Base-by-base conservation (phyloP, 495 filamentous ascomycete species). In the Corynascus novoguineensis region DNA sequence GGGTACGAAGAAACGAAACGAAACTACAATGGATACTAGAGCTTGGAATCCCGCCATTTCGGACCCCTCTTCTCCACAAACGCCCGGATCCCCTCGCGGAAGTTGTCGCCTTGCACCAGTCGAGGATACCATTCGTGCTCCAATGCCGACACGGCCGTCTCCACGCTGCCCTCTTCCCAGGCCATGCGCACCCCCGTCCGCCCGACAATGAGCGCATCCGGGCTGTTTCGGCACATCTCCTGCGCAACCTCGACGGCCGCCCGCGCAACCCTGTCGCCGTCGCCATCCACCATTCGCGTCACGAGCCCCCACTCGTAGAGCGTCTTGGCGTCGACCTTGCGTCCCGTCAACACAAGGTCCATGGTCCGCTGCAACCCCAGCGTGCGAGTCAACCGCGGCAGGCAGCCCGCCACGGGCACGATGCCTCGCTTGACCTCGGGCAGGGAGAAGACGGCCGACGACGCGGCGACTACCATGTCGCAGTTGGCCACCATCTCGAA, bases 381-480 rank as follows among this genome's bases (percentile, higher is more conserved):
- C 10, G 79, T 81, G 9, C 84, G 71, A 19, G 79, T 70, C 25
- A 92, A 65, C 41, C 88, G 78, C 24, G 86, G 83, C 50, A 91
- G 69, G 35, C 79, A 86, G 3, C 88, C 88, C 2, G 86, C 86
- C 1, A 88, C 70, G 10, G 88, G 78, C 31, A 83, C 81, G 21
- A 92, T 83, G 6, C 88, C 88, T 29, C 86, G 76, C 58, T 81
- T 81, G 2, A 82, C 83, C 68, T 91, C 88, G 0, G 86, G 86
- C 4, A 91, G 71, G 9, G 71, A 75, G 61, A 92, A 88, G 11
- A 62, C 64, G 0, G 85, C 83, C 4, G 60, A 55, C 10, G 66
- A 57, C 4, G 77, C 71, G 17, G 86, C 86, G 25, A 90, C 52
- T 0, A 88, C 79, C 6, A 91, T 63, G 70, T 92, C 88, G 64